Percentiles rank a stretch among this genome's conserved stretches.
phyloP scores from a whole-genome alignment of 2,329 filamentous ascomycete species.

The Leptoxyphium fumago region DNA sequence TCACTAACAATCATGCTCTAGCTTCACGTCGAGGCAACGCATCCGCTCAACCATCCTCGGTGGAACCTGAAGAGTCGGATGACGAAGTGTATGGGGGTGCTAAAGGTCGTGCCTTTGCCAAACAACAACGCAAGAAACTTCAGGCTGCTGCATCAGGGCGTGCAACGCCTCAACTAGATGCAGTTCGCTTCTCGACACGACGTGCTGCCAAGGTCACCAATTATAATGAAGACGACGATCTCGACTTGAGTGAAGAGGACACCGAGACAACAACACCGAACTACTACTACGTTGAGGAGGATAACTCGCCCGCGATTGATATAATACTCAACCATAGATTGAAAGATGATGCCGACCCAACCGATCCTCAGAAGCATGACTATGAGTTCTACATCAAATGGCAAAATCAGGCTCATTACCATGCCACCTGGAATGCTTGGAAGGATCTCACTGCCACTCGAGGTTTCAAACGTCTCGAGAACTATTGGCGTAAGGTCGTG shows the following conservation, averaged over 20 bases:
- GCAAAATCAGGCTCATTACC: conserved; percentile 88
- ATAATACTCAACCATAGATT: conserved; percentile 76
- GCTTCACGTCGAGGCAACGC: neutral
- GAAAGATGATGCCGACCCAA: conserved; percentile 42
- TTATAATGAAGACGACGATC: conserved; percentile 53
- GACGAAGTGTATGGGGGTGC: conserved; percentile 63
- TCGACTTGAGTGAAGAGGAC: conserved; percentile 43
- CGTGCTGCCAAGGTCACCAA: conserved; percentile 61
- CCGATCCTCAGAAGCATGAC: conserved; percentile 48
- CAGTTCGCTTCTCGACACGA: conserved; percentile 84
- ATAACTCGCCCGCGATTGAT: conserved; percentile 76
- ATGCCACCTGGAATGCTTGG: conserved; percentile 86
- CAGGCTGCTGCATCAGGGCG: conserved; percentile 43
- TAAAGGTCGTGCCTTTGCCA: conserved; percentile 49
- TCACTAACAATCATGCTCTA: neutral
- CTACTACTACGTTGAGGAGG: conserved; percentile 59
- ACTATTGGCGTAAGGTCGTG: conserved; percentile 79
- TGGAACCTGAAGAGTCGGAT: conserved; percentile 33
- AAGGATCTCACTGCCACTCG: conserved; percentile 61
- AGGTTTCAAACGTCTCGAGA: conserved; percentile 79
- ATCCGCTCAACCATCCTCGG: neutral
- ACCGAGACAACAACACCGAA: conserved; percentile 50
- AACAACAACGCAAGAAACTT: conserved; percentile 59
- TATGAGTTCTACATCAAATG: conserved; percentile 63
- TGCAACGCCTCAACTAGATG: conserved; percentile 51